These are phyloP conservation scores for Cryptosporidium xiaoi DNA, from an alignment of 169 alveolate species.

Conservation along the genomic window DNA sequence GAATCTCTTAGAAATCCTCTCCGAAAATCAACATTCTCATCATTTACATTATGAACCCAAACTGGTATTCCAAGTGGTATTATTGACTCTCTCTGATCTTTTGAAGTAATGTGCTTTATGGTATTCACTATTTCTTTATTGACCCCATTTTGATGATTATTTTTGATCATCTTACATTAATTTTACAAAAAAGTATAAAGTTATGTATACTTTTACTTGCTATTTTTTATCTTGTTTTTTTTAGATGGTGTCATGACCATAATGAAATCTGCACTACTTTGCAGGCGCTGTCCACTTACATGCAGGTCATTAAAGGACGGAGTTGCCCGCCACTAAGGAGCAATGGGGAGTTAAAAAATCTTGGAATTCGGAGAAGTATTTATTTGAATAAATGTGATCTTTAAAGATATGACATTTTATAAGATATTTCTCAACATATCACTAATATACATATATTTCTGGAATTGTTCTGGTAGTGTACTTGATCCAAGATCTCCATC, in stretches of 20 bases:
- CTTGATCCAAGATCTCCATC: constrained; percentile 53
- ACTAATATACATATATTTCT: neutral
- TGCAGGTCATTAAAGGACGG: constrained; percentile 50
- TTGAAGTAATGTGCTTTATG: constrained; percentile 8
- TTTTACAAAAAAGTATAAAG: neutral
- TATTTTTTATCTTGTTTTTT: neutral
- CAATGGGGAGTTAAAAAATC: neutral
- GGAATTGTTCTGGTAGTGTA: neutral
- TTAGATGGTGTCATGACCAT: constrained; percentile 1
- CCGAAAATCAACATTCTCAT: neutral
- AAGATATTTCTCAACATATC: neutral
- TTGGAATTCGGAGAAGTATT: neutral
- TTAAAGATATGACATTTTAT: neutral
- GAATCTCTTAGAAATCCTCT: constrained; percentile 68
- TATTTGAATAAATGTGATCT: no score
- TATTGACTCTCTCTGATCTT: constrained; percentile 27
- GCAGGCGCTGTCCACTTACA: constrained; percentile 68
- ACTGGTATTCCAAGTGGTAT: constrained; percentile 64
- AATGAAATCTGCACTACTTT: constrained; percentile 17
- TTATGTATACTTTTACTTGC: neutral
- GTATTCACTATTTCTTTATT: constrained; percentile 19
- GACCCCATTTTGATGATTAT: neutral
- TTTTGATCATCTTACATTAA: neutral
- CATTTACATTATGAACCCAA: constrained; percentile 35
- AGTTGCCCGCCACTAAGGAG: constrained; percentile 32